Percentiles rank a stretch among this genome's conserved stretches.
Evolutionary conservation across 2,329 filamentous ascomycete genomes (phyloP).

Genomic region (Thelonectria discophora): DNA sequence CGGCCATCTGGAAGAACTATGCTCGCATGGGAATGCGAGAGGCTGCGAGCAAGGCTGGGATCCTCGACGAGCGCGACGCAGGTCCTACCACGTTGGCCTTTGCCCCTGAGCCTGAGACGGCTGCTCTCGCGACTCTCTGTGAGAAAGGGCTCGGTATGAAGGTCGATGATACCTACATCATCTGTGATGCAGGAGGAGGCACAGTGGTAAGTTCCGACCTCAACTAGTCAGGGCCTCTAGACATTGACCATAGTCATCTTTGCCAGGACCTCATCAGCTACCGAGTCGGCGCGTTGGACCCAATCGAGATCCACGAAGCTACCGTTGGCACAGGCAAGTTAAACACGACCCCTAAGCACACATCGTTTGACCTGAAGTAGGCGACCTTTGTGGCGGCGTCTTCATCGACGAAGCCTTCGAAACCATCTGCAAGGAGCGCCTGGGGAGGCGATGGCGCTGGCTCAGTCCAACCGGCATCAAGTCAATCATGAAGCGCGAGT

Average conservation of each 20-base stretch:
- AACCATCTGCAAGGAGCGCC: slow-evolving; percentile 4
- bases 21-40: slow-evolving; percentile 17
- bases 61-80: slow-evolving; percentile 14
- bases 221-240: too few relatives aligned
- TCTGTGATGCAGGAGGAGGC: slow-evolving; percentile 25
- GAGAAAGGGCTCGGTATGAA: slow-evolving; percentile 4
- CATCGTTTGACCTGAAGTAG: neutral
- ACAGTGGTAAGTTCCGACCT: slow-evolving; percentile 10
- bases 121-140: slow-evolving; percentile 10
- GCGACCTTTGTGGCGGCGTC: slow-evolving; percentile 23
- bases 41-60: slow-evolving; percentile 8
- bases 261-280: slow-evolving; percentile 23
- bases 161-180: slow-evolving; percentile 20
- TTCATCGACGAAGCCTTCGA: slow-evolving; percentile 24
- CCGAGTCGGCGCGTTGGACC: slow-evolving; percentile 4
- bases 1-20: slow-evolving; percentile 25
- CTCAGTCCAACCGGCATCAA: slow-evolving; percentile 17
- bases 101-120: slow-evolving; percentile 18
- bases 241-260: neutral
- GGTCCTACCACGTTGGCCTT: slow-evolving; percentile 12
- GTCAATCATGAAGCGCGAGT: slow-evolving; percentile 20
- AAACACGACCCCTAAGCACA: neutral
- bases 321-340: slow-evolving; percentile 16
- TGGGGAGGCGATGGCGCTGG: slow-evolving; percentile 10
- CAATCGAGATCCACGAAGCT: slow-evolving; percentile 19